Conservation (phyloP, 202 grass and related monocot genomes). For the Setaria viridis region DNA sequence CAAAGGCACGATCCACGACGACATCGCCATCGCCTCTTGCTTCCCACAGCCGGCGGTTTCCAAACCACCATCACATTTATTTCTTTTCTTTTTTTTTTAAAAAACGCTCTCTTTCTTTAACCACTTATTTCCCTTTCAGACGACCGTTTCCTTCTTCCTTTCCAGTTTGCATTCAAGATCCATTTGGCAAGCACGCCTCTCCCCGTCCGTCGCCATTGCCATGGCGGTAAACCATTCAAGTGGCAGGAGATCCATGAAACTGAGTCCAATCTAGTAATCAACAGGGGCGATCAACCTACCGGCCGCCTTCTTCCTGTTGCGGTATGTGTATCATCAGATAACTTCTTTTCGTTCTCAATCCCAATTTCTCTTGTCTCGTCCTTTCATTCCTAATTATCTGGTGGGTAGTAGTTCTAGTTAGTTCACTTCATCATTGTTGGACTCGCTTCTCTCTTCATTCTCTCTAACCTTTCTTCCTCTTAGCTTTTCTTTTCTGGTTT, state of each 20-base stretch:
- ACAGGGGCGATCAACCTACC: neutral
- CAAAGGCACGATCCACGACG: neutral
- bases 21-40: neutral
- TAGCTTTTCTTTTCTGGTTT: neutral
- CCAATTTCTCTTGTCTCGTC: neutral
- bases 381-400: neutral
- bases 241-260: neutral
- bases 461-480: neutral
- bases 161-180: neutral
- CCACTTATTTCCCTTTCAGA: neutral
- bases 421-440: neutral
- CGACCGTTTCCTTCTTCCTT: neutral
- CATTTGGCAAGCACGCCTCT: neutral
- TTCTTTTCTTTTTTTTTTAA: too few species aligned
- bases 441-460: neutral
- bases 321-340: neutral
- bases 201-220: neutral
- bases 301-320: neutral
- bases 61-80: neutral
- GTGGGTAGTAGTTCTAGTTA: too few species aligned
- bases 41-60: constrained; percentile 18
- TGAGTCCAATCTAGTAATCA: neutral
- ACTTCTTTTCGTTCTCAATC: neutral
- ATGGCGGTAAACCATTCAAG: neutral
- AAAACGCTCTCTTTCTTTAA: neutral